A percentile compares a stretch with the other conserved stretches of the same genome.
These are phyloP conservation scores for Daedaleopsis nitida DNA, from an alignment of 768 basidiomycete genomes.

Conservation along the genomic window DNA sequence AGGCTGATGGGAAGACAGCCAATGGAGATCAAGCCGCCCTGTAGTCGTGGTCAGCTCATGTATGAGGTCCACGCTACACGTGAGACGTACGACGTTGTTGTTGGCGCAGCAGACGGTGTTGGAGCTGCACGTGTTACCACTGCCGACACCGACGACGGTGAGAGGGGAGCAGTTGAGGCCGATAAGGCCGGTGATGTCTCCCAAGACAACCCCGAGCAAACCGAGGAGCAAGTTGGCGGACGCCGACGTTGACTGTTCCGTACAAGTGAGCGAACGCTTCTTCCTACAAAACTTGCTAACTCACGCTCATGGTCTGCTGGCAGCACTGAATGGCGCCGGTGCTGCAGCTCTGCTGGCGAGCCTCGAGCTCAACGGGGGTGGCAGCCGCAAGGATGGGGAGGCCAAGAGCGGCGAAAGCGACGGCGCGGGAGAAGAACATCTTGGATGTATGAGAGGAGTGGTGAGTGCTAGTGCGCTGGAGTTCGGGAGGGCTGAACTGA, in stretches of 20 bases:
- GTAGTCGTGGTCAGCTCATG: background rate
- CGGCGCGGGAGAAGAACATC: constrained; percentile 17
- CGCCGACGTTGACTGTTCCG: constrained; percentile 11
- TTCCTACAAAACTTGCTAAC: background rate
- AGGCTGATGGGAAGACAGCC: constrained; percentile 26
- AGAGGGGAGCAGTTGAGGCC: constrained; percentile 30
- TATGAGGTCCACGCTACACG: background rate
- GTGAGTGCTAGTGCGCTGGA: constrained; percentile 4
- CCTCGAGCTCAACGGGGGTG: constrained; percentile 19
- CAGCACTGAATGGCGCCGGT: constrained; percentile 21
- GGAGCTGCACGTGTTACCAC: constrained; percentile 22
- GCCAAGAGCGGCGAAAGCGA: constrained; percentile 9
- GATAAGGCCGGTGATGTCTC: constrained; percentile 22
- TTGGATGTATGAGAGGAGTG: background rate
- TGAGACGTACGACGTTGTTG: constrained; percentile 24
- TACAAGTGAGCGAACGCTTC: background rate
- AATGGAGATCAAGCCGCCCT: constrained; percentile 25
- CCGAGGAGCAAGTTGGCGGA: constrained; percentile 16
- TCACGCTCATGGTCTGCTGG: constrained; percentile 3
- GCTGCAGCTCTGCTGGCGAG: constrained; percentile 14
- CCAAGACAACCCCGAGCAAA: constrained; percentile 27
- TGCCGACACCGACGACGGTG: constrained; percentile 24
- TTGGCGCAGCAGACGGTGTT: constrained; percentile 29
- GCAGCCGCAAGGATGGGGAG: constrained; percentile 24
- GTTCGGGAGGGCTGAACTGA: constrained; percentile 2